These are phyloP conservation scores for Lunularia cruciata DNA, from an alignment of 225 moss, liverwort and hornwort genomes.

Conservation along the genomic window DNA sequence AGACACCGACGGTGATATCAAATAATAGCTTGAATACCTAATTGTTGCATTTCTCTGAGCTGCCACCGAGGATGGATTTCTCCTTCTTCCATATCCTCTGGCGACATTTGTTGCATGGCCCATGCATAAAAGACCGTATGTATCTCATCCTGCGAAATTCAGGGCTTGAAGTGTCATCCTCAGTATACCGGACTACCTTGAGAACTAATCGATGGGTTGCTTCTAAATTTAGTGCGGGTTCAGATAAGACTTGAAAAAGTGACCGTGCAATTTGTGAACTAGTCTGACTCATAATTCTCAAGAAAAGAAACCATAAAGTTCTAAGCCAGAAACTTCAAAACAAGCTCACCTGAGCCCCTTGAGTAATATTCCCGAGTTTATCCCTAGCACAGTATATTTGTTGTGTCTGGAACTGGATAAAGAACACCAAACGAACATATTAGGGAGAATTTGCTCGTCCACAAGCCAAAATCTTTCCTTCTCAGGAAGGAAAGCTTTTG, in stretches of 20 bases:
- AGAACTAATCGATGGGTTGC: no score
- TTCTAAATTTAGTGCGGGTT: no score
- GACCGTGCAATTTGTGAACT: no score
- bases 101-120: constrained; percentile 92
- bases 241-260: no score
- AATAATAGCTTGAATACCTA: constrained; percentile 94
- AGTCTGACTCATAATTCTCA: no score
- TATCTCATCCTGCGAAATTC: constrained; percentile 68
- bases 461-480: no score
- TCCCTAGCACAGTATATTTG: constrained; percentile 94
- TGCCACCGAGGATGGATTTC: constrained; percentile 83
- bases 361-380: constrained; percentile 85
- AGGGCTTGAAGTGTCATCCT: background rate
- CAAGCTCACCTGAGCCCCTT: constrained; percentile 69
- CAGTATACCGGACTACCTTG: no score
- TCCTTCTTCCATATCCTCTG: constrained; percentile 62
- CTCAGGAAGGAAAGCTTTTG: no score
- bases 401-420: constrained; percentile 84
- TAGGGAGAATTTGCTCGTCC: no score
- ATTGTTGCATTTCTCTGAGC: constrained; percentile 93
- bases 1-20: constrained; percentile 26
- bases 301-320: background rate
- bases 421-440: background rate
- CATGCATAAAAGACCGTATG: constrained; percentile 93
- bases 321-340: no score